These are phyloP conservation scores for Tilletia setariae DNA, from an alignment of 1,284 basidiomycete species.

Conservation along the genomic window DNA sequence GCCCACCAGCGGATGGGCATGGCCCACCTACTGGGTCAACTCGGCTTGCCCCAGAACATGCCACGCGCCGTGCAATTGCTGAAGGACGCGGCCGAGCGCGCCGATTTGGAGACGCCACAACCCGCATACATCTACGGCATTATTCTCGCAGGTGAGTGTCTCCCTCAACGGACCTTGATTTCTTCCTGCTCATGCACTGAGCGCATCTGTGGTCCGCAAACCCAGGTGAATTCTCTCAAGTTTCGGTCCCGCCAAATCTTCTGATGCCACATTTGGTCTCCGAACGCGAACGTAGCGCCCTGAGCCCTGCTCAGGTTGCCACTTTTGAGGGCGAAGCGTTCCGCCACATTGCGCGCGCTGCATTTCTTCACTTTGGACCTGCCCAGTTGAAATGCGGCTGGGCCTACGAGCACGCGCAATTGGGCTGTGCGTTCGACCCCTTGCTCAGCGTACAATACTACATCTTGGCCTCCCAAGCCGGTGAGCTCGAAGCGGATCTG, in stretches of 20 bases:
- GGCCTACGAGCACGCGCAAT: constrained; percentile 82
- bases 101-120: constrained; percentile 74
- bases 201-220: constrained; percentile 61
- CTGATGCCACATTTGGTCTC: constrained; percentile 42
- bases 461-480: constrained; percentile 64
- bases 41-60: constrained; percentile 64
- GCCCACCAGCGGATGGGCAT: constrained; percentile 62
- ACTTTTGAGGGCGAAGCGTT: constrained; percentile 33
- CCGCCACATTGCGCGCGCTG: constrained; percentile 68
- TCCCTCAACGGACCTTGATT: constrained; percentile 64
- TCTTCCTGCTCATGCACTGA: constrained; percentile 49
- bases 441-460: constrained; percentile 90
- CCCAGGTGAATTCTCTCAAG: constrained; percentile 53
- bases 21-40: constrained; percentile 82
- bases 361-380: constrained; percentile 78
- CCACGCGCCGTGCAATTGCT: constrained; percentile 69
- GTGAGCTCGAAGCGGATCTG: constrained; percentile 88
- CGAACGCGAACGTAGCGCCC: constrained; percentile 20
- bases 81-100: constrained; percentile 70
- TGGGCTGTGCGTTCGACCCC: constrained; percentile 82
- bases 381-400: constrained; percentile 87
- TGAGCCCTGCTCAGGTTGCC: constrained; percentile 30
- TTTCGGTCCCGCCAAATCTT: constrained; percentile 34
- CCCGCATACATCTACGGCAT: constrained; percentile 77
- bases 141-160: constrained; percentile 63